phyloP scores from a whole-genome alignment of 2,329 filamentous ascomycete species.

The Trichoderma oligosporum region DNA sequence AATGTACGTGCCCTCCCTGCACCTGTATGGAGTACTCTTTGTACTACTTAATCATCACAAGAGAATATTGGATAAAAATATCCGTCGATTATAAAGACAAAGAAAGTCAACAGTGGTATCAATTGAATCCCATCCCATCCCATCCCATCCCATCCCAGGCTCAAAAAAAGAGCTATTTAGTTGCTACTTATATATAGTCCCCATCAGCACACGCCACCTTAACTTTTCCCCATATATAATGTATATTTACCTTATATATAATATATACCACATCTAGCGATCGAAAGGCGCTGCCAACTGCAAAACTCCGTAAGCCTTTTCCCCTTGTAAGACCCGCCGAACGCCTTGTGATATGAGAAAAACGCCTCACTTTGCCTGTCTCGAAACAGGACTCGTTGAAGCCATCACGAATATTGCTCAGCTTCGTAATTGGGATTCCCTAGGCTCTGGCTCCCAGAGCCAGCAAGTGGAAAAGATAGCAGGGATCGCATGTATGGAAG shows the following conservation, averaged over 20 bases:
- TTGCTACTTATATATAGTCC: conserved; percentile 8
- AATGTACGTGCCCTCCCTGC: too few relatives aligned
- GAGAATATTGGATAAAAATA: neutral
- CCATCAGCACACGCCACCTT: conserved; percentile 9
- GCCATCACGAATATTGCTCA: neutral
- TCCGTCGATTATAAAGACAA: neutral
- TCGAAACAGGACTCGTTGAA: neutral
- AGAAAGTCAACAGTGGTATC: conserved; percentile 21
- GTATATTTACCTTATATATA: too few relatives aligned
- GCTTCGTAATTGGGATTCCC: too few relatives aligned
- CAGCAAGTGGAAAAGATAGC: neutral
- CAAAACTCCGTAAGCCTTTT: neutral
- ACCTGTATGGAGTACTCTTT: too few relatives aligned
- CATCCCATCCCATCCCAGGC: conserved; percentile 11
- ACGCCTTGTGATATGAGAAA: conserved; percentile 11
- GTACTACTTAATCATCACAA: neutral
- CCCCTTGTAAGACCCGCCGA: neutral
- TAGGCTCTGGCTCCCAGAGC: neutral
- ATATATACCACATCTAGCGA: conserved; percentile 4
- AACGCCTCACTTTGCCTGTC: neutral
- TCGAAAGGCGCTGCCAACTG: neutral
- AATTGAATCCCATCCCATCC: conserved; percentile 16
- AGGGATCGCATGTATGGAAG: neutral
- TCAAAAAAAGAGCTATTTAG: neutral
- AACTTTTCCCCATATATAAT: neutral